Evolutionary conservation across 176 grass and related monocot species (phyloP).

Genomic region (Pontederia paniculata): DNA sequence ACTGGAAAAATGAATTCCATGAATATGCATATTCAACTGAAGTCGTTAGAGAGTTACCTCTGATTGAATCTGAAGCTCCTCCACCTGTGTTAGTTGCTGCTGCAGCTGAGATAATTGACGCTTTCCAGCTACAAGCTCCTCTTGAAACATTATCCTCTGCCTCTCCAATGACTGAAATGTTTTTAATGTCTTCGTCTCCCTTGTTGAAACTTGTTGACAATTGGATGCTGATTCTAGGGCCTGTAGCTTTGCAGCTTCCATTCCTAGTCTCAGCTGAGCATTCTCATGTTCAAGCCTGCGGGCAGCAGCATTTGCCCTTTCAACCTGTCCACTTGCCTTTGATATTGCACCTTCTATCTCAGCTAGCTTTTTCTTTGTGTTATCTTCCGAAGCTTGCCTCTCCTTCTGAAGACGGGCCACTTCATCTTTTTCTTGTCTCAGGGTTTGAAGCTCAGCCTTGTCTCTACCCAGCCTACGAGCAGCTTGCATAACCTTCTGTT

Average conservation of each 20-base stretch:
- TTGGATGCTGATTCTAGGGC: conserved; percentile 40
- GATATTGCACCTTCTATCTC: conserved; percentile 89
- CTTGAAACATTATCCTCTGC: conserved; percentile 54
- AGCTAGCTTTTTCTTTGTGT: conserved; percentile 67
- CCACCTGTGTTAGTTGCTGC: conserved; percentile 42
- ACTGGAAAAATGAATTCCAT: no score
- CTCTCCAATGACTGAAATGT: conserved; percentile 76
- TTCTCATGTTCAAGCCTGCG: conserved; percentile 55
- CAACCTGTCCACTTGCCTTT: conserved; percentile 52
- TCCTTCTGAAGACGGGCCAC: conserved; percentile 50
- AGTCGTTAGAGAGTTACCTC: conserved; percentile 32
- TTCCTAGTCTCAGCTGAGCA: conserved; percentile 50
- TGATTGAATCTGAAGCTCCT: conserved; percentile 45
- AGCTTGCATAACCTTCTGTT: conserved; percentile 95
- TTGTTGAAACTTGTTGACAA: conserved; percentile 56
- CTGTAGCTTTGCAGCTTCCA: conserved; percentile 75
- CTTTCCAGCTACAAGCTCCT: conserved; percentile 57
- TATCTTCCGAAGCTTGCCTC: conserved; percentile 63
- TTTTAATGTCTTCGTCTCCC: conserved; percentile 60
- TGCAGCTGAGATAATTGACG: conserved; percentile 38
- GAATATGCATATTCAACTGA: no score
- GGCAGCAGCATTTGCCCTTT: conserved; percentile 57
- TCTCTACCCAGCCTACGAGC: conserved; percentile 70
- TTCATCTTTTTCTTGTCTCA: conserved; percentile 74
- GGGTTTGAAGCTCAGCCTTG: conserved; percentile 61